phyloP scores from a whole-genome alignment of 768 basidiomycete species.

The Mycena albidolilacea region DNA sequence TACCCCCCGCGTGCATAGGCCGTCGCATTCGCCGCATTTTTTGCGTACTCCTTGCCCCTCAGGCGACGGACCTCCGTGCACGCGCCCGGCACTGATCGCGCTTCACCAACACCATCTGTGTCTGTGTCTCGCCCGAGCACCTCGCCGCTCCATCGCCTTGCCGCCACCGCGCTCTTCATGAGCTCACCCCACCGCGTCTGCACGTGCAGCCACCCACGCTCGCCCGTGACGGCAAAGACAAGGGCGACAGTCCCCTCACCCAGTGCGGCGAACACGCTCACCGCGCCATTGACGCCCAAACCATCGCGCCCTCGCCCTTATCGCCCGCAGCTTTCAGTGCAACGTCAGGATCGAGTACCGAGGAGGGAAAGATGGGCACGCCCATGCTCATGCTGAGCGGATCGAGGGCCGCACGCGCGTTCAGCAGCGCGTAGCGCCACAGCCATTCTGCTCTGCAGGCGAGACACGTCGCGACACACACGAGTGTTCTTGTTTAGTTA shows the following conservation, averaged over 20 bases:
- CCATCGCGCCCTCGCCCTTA: background rate
- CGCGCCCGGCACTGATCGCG: background rate
- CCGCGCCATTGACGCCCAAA: background rate
- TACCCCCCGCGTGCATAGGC: background rate
- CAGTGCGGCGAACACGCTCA: background rate
- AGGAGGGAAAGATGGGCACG: background rate
- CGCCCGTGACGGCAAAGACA: background rate
- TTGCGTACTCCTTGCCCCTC: background rate
- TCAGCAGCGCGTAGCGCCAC: background rate
- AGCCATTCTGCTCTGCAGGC: background rate
- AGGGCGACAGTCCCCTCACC: background rate
- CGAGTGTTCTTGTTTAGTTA: too few species aligned
- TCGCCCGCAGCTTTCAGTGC: too few species aligned
- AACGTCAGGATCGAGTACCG: too few species aligned
- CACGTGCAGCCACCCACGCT: background rate
- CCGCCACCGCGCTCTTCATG: background rate
- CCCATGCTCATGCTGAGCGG: background rate
- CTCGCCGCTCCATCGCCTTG: background rate
- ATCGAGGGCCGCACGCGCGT: background rate
- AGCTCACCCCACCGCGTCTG: background rate
- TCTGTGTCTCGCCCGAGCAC: background rate
- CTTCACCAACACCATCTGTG: background rate
- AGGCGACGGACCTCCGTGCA: background rate
- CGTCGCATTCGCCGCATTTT: background rate
- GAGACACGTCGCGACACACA: too few species aligned